Conservation (phyloP, 139 green algal genomes). For the Closterium sp. region DNA sequence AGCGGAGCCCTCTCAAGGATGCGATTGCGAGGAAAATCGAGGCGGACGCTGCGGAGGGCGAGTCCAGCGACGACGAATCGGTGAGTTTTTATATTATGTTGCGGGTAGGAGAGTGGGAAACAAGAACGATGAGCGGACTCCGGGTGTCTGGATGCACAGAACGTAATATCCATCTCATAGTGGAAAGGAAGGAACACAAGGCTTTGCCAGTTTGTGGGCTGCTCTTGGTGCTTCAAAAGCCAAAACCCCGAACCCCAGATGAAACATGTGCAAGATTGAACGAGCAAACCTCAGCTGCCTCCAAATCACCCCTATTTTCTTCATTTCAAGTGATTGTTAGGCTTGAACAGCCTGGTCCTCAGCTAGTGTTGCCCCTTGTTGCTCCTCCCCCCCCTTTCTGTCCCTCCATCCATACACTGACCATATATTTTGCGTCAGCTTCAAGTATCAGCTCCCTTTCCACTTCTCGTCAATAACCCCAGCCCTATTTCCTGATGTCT, state of each 20-base stretch:
- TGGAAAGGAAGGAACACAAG: too few species aligned
- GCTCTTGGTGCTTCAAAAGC: not conserved
- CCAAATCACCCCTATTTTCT: not conserved
- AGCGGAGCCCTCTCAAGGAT: not conserved
- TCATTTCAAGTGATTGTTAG: not conserved
- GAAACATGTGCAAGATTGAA: not conserved
- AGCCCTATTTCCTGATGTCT: not conserved
- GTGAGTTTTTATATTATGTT: not conserved
- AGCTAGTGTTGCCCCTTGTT: not conserved
- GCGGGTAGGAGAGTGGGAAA: not conserved
- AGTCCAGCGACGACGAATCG: not conserved
- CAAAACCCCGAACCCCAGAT: not conserved
- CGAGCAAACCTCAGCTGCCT: not conserved
- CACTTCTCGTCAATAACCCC: not conserved
- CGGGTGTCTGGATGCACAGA: too few species aligned
- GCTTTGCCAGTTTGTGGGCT: not conserved
- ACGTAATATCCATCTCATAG: too few species aligned
- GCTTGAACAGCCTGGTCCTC: not conserved
- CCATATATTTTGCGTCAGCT: not conserved
- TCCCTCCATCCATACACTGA: not conserved
- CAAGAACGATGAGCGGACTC: too few species aligned
- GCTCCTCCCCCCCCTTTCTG: not conserved
- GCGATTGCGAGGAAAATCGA: not conserved
- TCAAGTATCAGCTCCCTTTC: not conserved
- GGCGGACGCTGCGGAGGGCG: too few species aligned